Conservation (phyloP, 1,284 basidiomycete species). For the Naganishia sp. region DNA sequence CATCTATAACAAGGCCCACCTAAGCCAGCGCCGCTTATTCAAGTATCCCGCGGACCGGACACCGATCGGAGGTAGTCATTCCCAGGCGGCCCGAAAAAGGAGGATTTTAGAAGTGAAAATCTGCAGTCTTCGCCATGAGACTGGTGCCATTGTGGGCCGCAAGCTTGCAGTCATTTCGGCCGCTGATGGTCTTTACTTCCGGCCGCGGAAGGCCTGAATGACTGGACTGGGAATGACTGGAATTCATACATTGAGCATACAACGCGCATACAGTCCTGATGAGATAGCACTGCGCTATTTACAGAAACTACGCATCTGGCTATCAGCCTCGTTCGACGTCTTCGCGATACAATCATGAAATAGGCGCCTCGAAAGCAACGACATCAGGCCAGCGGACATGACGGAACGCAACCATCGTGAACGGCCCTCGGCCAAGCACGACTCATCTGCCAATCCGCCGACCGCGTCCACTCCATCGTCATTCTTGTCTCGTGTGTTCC, state of each 20-base stretch:
- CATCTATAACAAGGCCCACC: not conserved
- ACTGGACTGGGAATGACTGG: no score
- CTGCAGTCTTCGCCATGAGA: no score
- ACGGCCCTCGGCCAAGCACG: constrained; percentile 16
- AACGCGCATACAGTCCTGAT: no score
- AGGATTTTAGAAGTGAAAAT: no score
- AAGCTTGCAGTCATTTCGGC: not conserved
- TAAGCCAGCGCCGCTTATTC: no score
- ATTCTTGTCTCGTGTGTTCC: constrained; percentile 26
- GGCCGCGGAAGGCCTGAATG: not conserved
- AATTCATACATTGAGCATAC: no score
- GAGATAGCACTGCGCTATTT: no score
- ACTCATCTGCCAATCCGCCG: constrained; percentile 3
- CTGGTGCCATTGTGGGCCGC: no score
- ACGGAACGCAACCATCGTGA: constrained; percentile 24
- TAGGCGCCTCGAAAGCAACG: not conserved
- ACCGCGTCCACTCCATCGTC: constrained; percentile 21
- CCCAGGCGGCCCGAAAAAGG: no score
- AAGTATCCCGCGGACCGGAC: not conserved
- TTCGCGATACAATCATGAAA: not conserved
- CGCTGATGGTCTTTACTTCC: not conserved
- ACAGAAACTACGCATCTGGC: not conserved
- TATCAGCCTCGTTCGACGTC: no score
- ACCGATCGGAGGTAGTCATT: not conserved
- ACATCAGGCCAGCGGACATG: constrained; percentile 9